A percentile compares a stretch with the other conserved stretches of the same genome.
phyloP scores from a whole-genome alignment of 176 grass and related monocot species.

The Carex myosuroides region DNA sequence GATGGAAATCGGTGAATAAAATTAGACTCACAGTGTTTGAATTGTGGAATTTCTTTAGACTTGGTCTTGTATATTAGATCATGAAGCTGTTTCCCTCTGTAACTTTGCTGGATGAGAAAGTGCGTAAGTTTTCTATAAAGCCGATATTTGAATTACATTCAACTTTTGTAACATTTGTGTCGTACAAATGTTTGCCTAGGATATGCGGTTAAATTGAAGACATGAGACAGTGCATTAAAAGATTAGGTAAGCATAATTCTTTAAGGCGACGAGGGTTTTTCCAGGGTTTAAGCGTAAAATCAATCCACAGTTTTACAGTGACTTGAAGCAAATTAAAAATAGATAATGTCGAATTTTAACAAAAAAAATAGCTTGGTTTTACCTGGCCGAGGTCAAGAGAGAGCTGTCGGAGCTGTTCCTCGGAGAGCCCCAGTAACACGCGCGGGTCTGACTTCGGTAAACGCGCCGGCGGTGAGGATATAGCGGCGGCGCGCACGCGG shows the following conservation, averaged over 20 bases:
- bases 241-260: not conserved
- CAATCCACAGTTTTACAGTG: not conserved
- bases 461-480: slow-evolving; percentile 16
- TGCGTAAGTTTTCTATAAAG: not conserved
- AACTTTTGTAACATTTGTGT: not conserved
- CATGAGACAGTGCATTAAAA: not conserved
- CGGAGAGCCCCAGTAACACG: slow-evolving; percentile 71
- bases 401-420: slow-evolving; percentile 78
- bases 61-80: slow-evolving; percentile 84
- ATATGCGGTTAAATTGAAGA: not conserved
- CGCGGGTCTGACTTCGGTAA: slow-evolving; percentile 29
- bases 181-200: not conserved
- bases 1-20: not conserved
- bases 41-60: slow-evolving; percentile 73
- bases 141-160: not conserved
- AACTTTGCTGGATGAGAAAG: slow-evolving; percentile 55
- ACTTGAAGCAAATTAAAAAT: not conserved
- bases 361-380: not conserved
- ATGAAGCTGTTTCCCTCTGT: slow-evolving; percentile 86
- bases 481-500: slow-evolving; percentile 27
- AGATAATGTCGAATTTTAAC: not conserved
- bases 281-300: not conserved
- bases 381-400: slow-evolving; percentile 70
- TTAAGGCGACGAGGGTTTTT: not conserved
- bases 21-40: slow-evolving; percentile 42